These are phyloP conservation scores for Vigna trinervia DNA, from an alignment of 306 rosid species.

Conservation along the genomic window DNA sequence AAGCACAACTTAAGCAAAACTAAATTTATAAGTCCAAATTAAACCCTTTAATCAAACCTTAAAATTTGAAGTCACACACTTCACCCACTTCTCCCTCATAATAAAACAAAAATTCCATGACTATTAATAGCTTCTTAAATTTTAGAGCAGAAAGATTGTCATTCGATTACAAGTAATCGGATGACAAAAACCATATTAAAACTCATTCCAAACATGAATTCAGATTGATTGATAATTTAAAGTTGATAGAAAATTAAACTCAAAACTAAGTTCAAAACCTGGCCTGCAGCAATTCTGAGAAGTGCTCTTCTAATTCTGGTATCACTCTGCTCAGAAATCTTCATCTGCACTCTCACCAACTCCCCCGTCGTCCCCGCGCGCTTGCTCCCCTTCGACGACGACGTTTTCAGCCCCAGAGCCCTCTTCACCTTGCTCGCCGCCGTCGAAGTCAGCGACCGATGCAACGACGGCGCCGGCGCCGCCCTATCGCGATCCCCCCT, in stretches of 20 bases:
- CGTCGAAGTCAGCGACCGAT: slow-evolving; percentile 81
- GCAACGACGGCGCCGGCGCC: slow-evolving; percentile 59
- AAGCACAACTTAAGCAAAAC: slow-evolving; percentile 15
- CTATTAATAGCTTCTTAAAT: background rate
- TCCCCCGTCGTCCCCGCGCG: slow-evolving; percentile 78
- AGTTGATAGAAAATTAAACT: background rate
- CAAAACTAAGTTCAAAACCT: slow-evolving; percentile 57
- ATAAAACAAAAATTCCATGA: background rate
- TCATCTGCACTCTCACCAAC: slow-evolving; percentile 85
- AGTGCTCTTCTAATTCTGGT: slow-evolving; percentile 81
- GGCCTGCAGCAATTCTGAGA: slow-evolving; percentile 85
- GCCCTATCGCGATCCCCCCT: slow-evolving; percentile 57
- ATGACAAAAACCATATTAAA: background rate
- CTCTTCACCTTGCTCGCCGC: slow-evolving; percentile 91
- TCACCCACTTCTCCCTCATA: slow-evolving; percentile 2
- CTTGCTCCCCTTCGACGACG: slow-evolving; percentile 58
- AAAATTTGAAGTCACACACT: slow-evolving; percentile 1
- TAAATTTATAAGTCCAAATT: background rate
- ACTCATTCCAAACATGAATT: background rate
- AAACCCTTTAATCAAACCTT: background rate
- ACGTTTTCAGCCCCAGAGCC: slow-evolving; percentile 79
- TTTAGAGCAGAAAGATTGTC: background rate
- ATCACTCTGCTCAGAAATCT: slow-evolving; percentile 83
- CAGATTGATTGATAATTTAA: background rate
- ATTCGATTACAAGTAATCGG: background rate